These are phyloP conservation scores for Coemansia sp. DNA, from an alignment of 192 early-diverging fungal genomes.

Conservation along the genomic window DNA sequence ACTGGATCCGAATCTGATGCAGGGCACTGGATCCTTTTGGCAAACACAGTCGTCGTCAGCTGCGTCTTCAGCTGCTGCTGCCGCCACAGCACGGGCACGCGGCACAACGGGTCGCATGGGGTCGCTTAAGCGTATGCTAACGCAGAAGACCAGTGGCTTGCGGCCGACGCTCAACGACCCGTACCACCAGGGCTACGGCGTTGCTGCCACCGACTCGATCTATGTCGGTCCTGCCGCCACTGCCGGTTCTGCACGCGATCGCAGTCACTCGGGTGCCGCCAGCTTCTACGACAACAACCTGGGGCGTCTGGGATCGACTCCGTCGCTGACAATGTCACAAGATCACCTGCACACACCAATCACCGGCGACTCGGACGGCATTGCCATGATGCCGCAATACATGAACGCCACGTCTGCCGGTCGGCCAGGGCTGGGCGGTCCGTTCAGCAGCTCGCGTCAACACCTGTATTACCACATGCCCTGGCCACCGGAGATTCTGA, in stretches of 20 bases:
- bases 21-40: slow-evolving; percentile 28
- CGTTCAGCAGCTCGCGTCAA: slow-evolving; percentile 19
- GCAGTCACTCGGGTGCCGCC: slow-evolving; percentile 13
- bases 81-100: slow-evolving; percentile 11
- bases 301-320: slow-evolving; percentile 31
- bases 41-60: slow-evolving; percentile 11
- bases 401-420: slow-evolving; percentile 10
- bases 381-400: slow-evolving; percentile 5
- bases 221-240: slow-evolving; percentile 16
- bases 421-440: slow-evolving; percentile 21
- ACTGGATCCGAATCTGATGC: slow-evolving; percentile 44
- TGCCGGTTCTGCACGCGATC: neutral
- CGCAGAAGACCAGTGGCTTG: slow-evolving; percentile 25
- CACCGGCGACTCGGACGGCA: slow-evolving; percentile 13
- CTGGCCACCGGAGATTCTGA: slow-evolving; percentile 53
- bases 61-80: neutral
- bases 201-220: slow-evolving; percentile 30
- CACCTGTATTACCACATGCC: slow-evolving; percentile 53
- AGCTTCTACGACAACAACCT: slow-evolving; percentile 30
- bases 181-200: slow-evolving; percentile 52
- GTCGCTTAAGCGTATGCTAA: slow-evolving; percentile 50
- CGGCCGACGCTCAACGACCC: slow-evolving; percentile 36
- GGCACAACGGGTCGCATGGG: slow-evolving; percentile 17
- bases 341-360: slow-evolving; percentile 44
- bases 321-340: slow-evolving; percentile 42